Evolutionary conservation across 352 stramenopile genomes (phyloP).

Genomic region (Pythium chondricola): DNA sequence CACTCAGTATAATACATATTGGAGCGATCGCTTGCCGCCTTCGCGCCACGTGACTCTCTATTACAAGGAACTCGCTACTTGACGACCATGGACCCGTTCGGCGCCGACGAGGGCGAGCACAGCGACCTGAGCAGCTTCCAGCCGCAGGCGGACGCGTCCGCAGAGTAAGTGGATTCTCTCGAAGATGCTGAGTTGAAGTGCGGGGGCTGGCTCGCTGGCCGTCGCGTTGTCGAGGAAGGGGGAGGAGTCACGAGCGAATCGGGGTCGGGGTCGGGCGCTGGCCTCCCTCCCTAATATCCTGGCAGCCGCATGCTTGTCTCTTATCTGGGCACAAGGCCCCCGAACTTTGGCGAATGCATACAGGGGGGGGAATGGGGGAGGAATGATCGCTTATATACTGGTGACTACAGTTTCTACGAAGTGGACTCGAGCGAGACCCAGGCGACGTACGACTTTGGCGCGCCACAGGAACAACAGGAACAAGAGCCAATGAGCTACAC

Average conservation of each 20-base stretch:
- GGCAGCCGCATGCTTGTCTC: too few relatives aligned
- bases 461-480: constrained; percentile 15
- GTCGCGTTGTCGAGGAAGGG: background rate
- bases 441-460: constrained; percentile 20
- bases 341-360: too few relatives aligned
- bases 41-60: too few relatives aligned
- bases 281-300: background rate
- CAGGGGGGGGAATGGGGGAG: too few relatives aligned
- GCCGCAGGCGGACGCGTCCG: constrained; percentile 33
- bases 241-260: background rate
- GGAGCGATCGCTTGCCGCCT: too few relatives aligned
- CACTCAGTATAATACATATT: too few relatives aligned
- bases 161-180: constrained; percentile 58
- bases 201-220: too few relatives aligned
- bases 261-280: background rate
- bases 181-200: constrained; percentile 15
- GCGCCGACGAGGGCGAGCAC: constrained; percentile 30
- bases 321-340: background rate
- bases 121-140: constrained; percentile 57
- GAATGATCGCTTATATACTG: background rate
- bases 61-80: too few relatives aligned
- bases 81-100: constrained; percentile 59
- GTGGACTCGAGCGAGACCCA: constrained; percentile 31
- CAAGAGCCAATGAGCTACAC: constrained; percentile 14
- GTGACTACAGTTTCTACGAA: constrained; percentile 49